These are phyloP conservation scores for Verticillium zaregamsianum DNA, from an alignment of 2,329 filamentous ascomycete genomes.

Conservation along the genomic window DNA sequence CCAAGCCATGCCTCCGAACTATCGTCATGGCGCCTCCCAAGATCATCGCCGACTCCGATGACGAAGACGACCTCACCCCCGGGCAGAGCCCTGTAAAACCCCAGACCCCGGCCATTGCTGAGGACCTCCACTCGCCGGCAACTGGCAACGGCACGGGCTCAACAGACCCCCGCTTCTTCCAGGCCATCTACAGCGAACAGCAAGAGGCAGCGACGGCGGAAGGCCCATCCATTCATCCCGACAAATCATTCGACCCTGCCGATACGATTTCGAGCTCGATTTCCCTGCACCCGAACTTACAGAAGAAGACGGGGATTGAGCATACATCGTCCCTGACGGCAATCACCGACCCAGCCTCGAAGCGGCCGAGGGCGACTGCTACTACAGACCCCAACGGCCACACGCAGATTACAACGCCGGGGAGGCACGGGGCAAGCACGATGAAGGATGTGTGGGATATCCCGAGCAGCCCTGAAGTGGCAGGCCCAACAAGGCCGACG, in stretches of 20 bases:
- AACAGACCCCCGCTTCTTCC: constrained; percentile 45
- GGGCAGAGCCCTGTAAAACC: constrained; percentile 7
- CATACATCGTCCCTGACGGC: constrained; percentile 16
- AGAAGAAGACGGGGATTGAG: not conserved
- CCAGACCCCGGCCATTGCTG: not conserved
- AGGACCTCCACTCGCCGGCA: not conserved
- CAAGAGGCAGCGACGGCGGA: constrained; percentile 16
- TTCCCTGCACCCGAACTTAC: not conserved
- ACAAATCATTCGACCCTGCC: not conserved
- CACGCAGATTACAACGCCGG: constrained; percentile 28
- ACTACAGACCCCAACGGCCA: constrained; percentile 13
- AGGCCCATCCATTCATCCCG: not conserved
- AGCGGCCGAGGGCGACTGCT: not conserved
- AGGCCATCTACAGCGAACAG: constrained; percentile 43
- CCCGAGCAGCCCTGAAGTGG: constrained; percentile 34
- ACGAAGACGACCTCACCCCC: constrained; percentile 9
- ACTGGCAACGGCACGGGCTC: constrained; percentile 29
- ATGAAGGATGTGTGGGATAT: constrained; percentile 37
- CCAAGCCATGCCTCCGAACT: not conserved
- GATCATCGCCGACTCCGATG: constrained; percentile 15
- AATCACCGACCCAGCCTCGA: constrained; percentile 21
- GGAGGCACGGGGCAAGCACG: constrained; percentile 14
- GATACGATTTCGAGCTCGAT: not conserved
- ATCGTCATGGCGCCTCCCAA: constrained; percentile 7
- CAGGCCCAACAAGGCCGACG: constrained; percentile 1